phyloP scores from a whole-genome alignment of 768 basidiomycete genomes.

The Pleurotus djamor region DNA sequence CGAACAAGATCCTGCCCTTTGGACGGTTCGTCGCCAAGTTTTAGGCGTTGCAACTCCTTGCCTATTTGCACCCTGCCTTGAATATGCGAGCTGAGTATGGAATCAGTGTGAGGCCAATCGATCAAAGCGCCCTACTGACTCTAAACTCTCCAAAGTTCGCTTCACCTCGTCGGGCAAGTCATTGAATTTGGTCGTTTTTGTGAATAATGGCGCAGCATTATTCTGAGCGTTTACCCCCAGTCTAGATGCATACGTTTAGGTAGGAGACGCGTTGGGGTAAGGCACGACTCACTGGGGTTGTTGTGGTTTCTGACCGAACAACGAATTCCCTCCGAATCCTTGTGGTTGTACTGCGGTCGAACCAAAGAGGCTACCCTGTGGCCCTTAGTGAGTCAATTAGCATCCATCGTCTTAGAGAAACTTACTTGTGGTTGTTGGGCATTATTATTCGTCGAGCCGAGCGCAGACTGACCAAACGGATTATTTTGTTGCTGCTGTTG shows the following conservation, averaged over 20 bases:
- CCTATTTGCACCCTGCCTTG: conserved; percentile 80
- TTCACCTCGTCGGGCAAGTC: conserved; percentile 73
- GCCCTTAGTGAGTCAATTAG: conserved; percentile 20
- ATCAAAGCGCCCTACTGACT: conserved; percentile 41
- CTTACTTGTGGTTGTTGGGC: conserved; percentile 15
- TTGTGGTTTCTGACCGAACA: conserved; percentile 31
- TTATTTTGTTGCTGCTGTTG: conserved; percentile 11
- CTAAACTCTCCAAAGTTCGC: conserved; percentile 63
- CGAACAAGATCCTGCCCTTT: conserved; percentile 73
- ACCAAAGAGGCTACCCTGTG: conserved; percentile 25
- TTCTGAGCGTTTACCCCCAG: conserved; percentile 13
- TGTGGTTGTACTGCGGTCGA: no score
- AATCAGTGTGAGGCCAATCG: no score
- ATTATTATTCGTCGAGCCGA: conserved; percentile 12
- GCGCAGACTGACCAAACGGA: not conserved
- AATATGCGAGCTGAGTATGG: conserved; percentile 51
- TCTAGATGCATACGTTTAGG: conserved; percentile 7
- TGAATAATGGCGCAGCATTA: conserved; percentile 35
- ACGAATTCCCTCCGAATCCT: conserved; percentile 15
- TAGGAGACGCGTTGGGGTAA: conserved; percentile 1
- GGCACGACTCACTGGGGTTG: conserved; percentile 20
- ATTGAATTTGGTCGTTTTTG: conserved; percentile 74
- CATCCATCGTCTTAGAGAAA: conserved; percentile 11
- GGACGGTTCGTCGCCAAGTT: conserved; percentile 70
- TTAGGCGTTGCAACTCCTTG: conserved; percentile 74